phyloP scores from a whole-genome alignment of 371 early-diverging fungal genomes.

The Chytridiales sp. region DNA sequence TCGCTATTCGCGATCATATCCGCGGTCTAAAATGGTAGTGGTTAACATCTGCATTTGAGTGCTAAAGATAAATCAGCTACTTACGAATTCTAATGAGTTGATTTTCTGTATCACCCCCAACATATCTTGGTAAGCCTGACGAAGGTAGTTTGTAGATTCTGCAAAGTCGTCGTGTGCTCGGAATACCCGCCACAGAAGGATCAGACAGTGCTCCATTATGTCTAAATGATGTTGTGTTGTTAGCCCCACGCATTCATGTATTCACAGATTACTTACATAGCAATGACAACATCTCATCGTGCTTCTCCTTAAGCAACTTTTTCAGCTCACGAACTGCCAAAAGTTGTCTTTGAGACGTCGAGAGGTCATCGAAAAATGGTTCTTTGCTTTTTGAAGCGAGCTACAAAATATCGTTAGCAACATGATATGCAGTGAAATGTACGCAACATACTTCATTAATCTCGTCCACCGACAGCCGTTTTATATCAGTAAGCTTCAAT shows the following conservation, averaged over 20 bases:
- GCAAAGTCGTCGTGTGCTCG: constrained; percentile 37
- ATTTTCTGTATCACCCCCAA: neutral
- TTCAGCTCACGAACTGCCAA: constrained; percentile 39
- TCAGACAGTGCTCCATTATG: constrained; percentile 49
- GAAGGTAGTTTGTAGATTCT: constrained; percentile 1
- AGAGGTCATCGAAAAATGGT: constrained; percentile 37
- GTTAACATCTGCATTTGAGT: constrained; percentile 36
- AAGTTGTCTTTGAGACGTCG: constrained; percentile 49
- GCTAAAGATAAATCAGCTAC: constrained; percentile 1
- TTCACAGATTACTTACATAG: constrained; percentile 28
- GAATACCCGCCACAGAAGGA: constrained; percentile 56
- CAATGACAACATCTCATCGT: constrained; percentile 40
- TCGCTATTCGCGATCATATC: constrained; percentile 42
- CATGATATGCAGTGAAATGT: neutral
- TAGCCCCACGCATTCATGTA: neutral
- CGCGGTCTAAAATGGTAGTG: constrained; percentile 39
- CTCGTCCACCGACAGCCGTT: constrained; percentile 41
- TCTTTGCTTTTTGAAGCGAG: constrained; percentile 40
- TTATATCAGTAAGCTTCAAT: constrained; percentile 35
- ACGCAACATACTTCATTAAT: constrained; percentile 34
- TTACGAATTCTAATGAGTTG: neutral
- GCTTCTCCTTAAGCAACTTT: constrained; percentile 6
- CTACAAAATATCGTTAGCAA: neutral
- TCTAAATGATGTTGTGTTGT: constrained; percentile 29
- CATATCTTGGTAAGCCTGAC: neutral